Evolutionary conservation across 495 filamentous ascomycete species (phyloP).

Genomic region (Aspergillus avenaceus): DNA sequence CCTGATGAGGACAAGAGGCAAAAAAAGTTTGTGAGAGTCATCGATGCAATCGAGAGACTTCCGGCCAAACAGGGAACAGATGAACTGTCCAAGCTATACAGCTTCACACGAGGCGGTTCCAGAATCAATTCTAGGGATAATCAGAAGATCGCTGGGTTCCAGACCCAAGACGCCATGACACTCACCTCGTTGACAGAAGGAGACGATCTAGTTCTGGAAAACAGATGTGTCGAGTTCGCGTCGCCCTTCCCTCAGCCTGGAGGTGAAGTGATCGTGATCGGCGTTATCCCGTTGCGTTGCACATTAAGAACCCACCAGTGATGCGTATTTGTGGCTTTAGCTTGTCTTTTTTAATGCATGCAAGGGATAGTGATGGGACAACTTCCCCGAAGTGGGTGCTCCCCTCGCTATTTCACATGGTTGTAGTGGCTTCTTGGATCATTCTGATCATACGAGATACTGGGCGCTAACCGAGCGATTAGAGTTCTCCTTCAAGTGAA

Average conservation of each 20-base stretch:
- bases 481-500: no score
- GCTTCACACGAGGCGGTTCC: slow-evolving; percentile 3
- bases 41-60: neutral
- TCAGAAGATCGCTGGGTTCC: neutral
- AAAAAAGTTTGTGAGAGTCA: neutral
- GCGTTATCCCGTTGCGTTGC: slow-evolving; percentile 13
- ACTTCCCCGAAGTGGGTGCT: neutral
- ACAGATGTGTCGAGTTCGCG: slow-evolving; percentile 12
- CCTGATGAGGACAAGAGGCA: neutral
- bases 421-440: no score
- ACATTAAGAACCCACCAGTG: slow-evolving; percentile 5
- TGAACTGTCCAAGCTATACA: neutral
- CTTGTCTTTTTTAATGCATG: slow-evolving; percentile 12
- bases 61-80: neutral
- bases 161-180: neutral
- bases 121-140: neutral
- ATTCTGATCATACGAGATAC: no score
- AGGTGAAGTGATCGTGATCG: slow-evolving; percentile 12
- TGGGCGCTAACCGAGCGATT: no score
- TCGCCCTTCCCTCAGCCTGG: neutral
- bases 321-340: slow-evolving; percentile 1
- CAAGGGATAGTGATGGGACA: slow-evolving; percentile 18
- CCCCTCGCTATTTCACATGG: no score
- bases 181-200: slow-evolving; percentile 15
- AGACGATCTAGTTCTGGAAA: slow-evolving; percentile 22